A percentile compares a stretch with the other conserved stretches of the same genome.
phyloP scores from a whole-genome alignment of 768 basidiomycete species.

The Termitomyces sp. region DNA sequence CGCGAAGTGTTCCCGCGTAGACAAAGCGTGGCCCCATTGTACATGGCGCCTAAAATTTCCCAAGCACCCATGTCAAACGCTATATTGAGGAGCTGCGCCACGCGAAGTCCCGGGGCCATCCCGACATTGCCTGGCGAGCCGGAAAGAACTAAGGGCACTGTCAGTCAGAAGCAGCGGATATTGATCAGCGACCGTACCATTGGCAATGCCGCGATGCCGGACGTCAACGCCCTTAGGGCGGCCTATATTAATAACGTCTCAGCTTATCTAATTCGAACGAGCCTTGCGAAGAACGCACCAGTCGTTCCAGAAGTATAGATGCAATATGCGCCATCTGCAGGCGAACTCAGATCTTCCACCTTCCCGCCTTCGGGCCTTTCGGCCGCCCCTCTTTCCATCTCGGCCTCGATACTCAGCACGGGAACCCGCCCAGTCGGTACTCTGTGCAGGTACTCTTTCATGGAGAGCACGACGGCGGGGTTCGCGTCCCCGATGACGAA shows the following conservation, averaged over 20 bases:
- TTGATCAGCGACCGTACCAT: slow-evolving; percentile 28
- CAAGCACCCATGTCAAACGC: slow-evolving; percentile 67
- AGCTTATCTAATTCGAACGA: neutral
- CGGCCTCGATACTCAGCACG: slow-evolving; percentile 27
- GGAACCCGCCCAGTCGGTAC: slow-evolving; percentile 20
- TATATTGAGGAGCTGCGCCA: slow-evolving; percentile 58
- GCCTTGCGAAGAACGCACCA: neutral
- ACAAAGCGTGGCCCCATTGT: slow-evolving; percentile 48
- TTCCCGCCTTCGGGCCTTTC: slow-evolving; percentile 24
- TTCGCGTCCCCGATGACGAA: slow-evolving; percentile 46
- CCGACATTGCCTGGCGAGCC: slow-evolving; percentile 49
- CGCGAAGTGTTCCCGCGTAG: slow-evolving; percentile 45
- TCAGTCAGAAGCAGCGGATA: neutral
- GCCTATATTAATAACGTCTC: slow-evolving; percentile 38
- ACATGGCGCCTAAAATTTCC: slow-evolving; percentile 49
- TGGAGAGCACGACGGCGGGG: slow-evolving; percentile 35
- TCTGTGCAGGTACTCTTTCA: slow-evolving; percentile 35
- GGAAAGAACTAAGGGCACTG: slow-evolving; percentile 24
- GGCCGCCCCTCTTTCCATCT: slow-evolving; percentile 23
- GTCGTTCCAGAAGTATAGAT: slow-evolving; percentile 56
- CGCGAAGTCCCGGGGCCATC: slow-evolving; percentile 50
- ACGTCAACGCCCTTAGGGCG: slow-evolving; percentile 58
- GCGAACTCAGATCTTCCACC: slow-evolving; percentile 30
- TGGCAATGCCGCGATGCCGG: slow-evolving; percentile 53
- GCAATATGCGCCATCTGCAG: slow-evolving; percentile 46